Base-by-base conservation (phyloP, 2,329 filamentous ascomycete genomes). In the Neoascochyta sp. region DNA sequence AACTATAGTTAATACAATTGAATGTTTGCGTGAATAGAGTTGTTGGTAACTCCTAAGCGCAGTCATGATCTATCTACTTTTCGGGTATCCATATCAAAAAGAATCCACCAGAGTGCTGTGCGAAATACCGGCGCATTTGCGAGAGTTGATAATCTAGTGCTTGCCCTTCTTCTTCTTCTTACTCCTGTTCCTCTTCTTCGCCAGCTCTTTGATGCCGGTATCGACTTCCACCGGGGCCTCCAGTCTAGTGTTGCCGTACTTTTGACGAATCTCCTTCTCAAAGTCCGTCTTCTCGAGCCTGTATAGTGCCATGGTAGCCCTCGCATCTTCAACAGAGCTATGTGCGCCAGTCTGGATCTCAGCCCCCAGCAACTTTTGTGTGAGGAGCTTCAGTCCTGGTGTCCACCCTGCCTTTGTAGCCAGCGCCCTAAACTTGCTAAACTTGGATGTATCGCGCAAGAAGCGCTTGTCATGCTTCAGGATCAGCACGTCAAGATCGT, bases 281-380 rank as follows among this genome's bases (percentile, higher is more conserved):
- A 98, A 95, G 0, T 74, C 83, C 11, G 80, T 72, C 66, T 95
- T 96, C 59, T 88, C 78, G 45, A 79, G 77, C 40, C 85, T 75
- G 55, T 94, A 96, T 22, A 98, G 67, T 33, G 90, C 67, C 88
- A 98, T 96, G 1, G 88, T 82, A 4, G 86, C 87, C 45, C 87
- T 73, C 2, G 92, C 92, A 69, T 98, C 92, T 51, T 81, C 78
- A 32, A 81, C 68, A 50, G 73, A 76, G 30, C 71, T 76, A 65
- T 81, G 78, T 39, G 73, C 71, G 2, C 75, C 76, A 4, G 65
- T 67, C 52, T 81, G 78, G 16, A 81, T 80, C 34, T 73, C 70
- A 32, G 78, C 51, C 0, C 77, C 78, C 19, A 81, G 48, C 32
- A 78, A 62, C 43, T 75, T 71, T 36, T 69, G 69, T 12, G 74